Conservation (phyloP, 2,329 filamentous ascomycete species). For the Fusarium napiforme region DNA sequence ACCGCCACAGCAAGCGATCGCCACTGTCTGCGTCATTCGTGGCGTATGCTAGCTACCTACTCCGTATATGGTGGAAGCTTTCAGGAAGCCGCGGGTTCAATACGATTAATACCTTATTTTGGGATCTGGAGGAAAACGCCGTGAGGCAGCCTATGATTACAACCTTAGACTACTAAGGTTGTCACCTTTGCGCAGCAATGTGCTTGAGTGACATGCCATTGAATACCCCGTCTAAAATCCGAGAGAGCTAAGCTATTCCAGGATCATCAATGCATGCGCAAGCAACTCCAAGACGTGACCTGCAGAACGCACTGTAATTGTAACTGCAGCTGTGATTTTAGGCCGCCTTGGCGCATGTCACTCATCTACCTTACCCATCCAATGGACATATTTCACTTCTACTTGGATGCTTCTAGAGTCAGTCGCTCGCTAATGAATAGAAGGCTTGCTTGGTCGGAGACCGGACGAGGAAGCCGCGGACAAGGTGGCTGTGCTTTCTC, state of each 20-base stretch:
- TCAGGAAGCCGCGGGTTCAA: neutral
- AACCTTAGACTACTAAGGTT: too few relatives aligned
- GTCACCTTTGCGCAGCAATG: neutral
- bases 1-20: constrained; percentile 12
- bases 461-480: constrained; percentile 1
- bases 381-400: neutral
- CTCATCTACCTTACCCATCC: neutral
- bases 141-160: constrained; percentile 17
- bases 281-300: constrained; percentile 1
- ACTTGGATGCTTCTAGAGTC: neutral
- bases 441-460: neutral
- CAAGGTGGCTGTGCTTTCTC: constrained; percentile 29
- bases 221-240: neutral
- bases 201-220: neutral
- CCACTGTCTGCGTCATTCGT: constrained; percentile 26
- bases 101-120: neutral
- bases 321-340: neutral
- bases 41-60: constrained; percentile 23
- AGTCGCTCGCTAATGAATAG: neutral
- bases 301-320: constrained; percentile 1
- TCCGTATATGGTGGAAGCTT: neutral
- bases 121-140: neutral
- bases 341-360: constrained; percentile 20
- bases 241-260: neutral
- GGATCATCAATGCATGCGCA: constrained; percentile 10